Evolutionary conservation across 805 yeast genomes (phyloP).

Genomic region (Yarrowia sp.): DNA sequence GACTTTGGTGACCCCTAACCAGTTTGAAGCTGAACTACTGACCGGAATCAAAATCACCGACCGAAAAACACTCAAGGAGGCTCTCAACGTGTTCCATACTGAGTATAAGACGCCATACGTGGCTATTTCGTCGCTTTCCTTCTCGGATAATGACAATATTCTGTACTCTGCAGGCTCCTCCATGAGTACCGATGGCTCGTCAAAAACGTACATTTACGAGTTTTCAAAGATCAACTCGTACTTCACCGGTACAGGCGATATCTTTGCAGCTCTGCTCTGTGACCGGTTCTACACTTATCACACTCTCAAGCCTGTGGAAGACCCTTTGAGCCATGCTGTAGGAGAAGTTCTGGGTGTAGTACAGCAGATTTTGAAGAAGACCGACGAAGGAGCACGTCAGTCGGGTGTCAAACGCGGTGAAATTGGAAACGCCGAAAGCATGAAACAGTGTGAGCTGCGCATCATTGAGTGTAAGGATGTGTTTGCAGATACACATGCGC

Average conservation of each 20-base stretch:
- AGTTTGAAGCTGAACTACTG: conserved; percentile 78
- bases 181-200: neutral
- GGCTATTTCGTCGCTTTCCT: conserved; percentile 61
- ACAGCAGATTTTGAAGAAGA: conserved; percentile 47
- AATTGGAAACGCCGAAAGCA: conserved; percentile 48
- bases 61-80: conserved; percentile 44
- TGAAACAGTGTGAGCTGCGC: conserved; percentile 73
- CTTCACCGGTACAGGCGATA: conserved; percentile 93
- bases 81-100: conserved; percentile 50
- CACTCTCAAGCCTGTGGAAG: neutral
- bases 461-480: conserved; percentile 49
- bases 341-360: conserved; percentile 43
- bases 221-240: conserved; percentile 70
- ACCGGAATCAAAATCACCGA: conserved; percentile 50
- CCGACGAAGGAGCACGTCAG: conserved; percentile 31
- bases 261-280: conserved; percentile 74
- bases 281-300: conserved; percentile 47
- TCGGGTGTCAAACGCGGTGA: conserved; percentile 30
- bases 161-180: conserved; percentile 51
- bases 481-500: neutral
- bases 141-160: conserved; percentile 35
- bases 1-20: conserved; percentile 84
- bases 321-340: conserved; percentile 40
- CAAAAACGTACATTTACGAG: conserved; percentile 43
- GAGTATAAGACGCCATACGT: conserved; percentile 54